These are phyloP conservation scores for Aspergillus taichungensis DNA, from an alignment of 495 filamentous ascomycete genomes.

Conservation along the genomic window DNA sequence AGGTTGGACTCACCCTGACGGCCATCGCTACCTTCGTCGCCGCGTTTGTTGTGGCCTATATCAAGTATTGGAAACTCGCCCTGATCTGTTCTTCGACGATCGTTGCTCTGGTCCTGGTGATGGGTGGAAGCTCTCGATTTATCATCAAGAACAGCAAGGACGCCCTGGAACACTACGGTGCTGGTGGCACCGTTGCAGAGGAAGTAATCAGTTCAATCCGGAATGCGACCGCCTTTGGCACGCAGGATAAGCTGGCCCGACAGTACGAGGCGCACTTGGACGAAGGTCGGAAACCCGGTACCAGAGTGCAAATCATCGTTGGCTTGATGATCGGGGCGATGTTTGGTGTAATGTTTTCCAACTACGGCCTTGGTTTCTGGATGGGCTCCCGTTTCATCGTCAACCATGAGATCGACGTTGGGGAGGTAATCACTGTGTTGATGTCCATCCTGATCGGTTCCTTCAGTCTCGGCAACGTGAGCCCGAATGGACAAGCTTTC, in stretches of 20 bases:
- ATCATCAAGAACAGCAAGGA: constrained; percentile 73
- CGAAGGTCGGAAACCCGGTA: constrained; percentile 67
- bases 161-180: constrained; percentile 67
- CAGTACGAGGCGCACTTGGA: constrained; percentile 72
- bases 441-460: constrained; percentile 87
- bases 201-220: constrained; percentile 92
- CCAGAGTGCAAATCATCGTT: constrained; percentile 60
- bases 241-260: constrained; percentile 76
- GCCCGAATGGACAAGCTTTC: constrained; percentile 78
- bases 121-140: constrained; percentile 62
- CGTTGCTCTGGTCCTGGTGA: constrained; percentile 60
- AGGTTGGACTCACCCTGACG: constrained; percentile 65
- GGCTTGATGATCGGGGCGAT: constrained; percentile 73
- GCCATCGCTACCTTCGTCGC: constrained; percentile 73
- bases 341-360: constrained; percentile 76
- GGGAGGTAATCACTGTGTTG: constrained; percentile 62
- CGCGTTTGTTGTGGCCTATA: constrained; percentile 81
- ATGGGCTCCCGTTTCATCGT: constrained; percentile 78
- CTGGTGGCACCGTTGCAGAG: constrained; percentile 82
- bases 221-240: constrained; percentile 88
- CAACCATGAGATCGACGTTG: constrained; percentile 47
- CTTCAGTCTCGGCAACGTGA: constrained; percentile 82
- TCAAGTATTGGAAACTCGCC: constrained; percentile 79
- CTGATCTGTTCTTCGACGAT: constrained; percentile 74
- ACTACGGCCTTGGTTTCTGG: constrained; percentile 94